Evolutionary conservation across 1,284 basidiomycete species (phyloP), one percentile per base, ranked within the genome.

Genomic region (Phenoliferia sp.): DNA sequence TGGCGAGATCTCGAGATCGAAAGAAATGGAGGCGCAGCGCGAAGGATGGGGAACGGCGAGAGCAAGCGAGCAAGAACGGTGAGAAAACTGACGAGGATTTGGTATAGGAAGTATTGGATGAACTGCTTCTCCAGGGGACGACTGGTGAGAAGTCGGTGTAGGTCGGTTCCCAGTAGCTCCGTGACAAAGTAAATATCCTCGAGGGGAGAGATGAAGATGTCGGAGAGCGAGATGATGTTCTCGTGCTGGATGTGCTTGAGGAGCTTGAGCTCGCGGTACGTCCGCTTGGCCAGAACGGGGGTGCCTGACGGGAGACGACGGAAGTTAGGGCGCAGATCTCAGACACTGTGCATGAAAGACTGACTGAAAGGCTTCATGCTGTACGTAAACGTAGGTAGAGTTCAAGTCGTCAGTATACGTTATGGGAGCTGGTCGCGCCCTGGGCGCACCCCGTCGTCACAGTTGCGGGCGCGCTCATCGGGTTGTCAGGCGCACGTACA

Each of bases 141-240:
- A 61, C 92, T 95, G 28, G 96, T 99, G 74, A 99, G 85, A 36
- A 99, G 86, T 71, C 95, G 90, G 80, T 99, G 95, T 22, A 99
- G 85, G 82, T 99, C 95, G 70, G 95, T 99, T 64, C 96, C 95
- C 57, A 99, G 87, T 12, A 99, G 87, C 78, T 99, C 95, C n/a
- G 96, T 99, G 65, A 99, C 96, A 80, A 99, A 99, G 84, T 99
- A 99, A 90, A 97, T 87, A 82, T 99, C 95, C 80, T 99, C 95
- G 48, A 98, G 85, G 22, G 95, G 95, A 29, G 95, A 98, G 79
- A 99, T 99, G 83, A 99, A 99, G 76, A 99, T 96, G 81, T 99
- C 95, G 80, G 90, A 93, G 66, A 99, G 85, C 76, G 92, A 94
- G 84, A 99, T 99, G 80, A 99, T 97, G 81, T 99, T 99, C 82